phyloP scores from a whole-genome alignment of 139 green algal genomes.

The Micractinium conductrix region DNA sequence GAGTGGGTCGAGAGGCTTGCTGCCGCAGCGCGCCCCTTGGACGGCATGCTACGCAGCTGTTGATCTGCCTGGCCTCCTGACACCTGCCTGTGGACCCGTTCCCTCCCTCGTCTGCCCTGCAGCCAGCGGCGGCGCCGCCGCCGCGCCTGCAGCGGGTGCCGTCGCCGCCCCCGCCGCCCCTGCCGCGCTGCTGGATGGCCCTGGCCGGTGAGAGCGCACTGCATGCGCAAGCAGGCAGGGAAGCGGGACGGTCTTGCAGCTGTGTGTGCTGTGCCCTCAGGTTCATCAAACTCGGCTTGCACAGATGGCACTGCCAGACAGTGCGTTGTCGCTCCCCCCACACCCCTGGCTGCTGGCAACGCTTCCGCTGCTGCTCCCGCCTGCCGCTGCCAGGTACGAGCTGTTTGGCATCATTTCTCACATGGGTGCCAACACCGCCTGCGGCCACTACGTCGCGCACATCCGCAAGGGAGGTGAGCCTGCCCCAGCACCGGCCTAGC shows the following conservation, averaged over 20 bases:
- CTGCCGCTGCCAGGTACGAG: constrained; percentile 72
- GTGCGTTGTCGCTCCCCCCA: neutral
- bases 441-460: constrained; percentile 98
- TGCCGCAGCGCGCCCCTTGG: no score
- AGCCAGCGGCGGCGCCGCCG: neutral
- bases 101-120: no score
- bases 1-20: no score
- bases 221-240: neutral
- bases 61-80: no score
- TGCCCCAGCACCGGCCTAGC: constrained; percentile 63
- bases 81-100: neutral
- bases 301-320: neutral
- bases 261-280: no score
- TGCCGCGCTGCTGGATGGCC: no score
- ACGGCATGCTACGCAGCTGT: no score
- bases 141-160: no score
- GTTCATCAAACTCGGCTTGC: no score
- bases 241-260: neutral
- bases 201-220: no score
- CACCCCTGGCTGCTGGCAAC: neutral
- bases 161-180: no score
- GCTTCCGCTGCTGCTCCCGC: neutral
- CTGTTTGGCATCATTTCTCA: constrained; percentile 94
- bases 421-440: constrained; percentile 92
- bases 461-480: constrained; percentile 45